These are phyloP conservation scores for Ilex asprella DNA, from an alignment of 257 asterid genomes.

Conservation along the genomic window DNA sequence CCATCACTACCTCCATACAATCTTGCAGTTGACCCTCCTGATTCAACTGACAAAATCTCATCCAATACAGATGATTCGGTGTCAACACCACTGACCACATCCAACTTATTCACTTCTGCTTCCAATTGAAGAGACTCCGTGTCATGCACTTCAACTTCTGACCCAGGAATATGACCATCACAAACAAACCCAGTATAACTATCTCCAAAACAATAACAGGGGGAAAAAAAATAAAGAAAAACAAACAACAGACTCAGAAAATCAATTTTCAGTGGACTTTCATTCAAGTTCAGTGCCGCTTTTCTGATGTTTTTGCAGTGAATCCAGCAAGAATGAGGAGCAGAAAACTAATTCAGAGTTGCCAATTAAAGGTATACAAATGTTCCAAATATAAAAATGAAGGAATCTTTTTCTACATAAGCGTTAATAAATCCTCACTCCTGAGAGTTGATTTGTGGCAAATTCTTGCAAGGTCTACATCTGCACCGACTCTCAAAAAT, in stretches of 20 bases:
- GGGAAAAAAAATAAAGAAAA: not conserved
- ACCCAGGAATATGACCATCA: conserved; percentile 27
- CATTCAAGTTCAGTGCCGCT: no score
- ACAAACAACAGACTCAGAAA: not conserved
- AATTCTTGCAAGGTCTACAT: no score
- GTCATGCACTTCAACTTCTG: conserved; percentile 30
- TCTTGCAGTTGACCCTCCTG: conserved; percentile 29
- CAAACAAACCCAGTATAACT: conserved; percentile 21
- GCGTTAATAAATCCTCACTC: no score
- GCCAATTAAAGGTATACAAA: no score
- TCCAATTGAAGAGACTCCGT: conserved; percentile 35
- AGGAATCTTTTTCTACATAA: no score
- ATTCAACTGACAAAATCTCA: conserved; percentile 63
- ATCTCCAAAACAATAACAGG: conserved; percentile 1
- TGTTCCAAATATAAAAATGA: no score
- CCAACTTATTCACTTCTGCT: conserved; percentile 31
- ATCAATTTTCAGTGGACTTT: no score
- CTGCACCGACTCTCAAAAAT: no score
- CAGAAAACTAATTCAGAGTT: no score
- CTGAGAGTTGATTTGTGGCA: no score
- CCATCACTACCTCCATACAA: conserved; percentile 34
- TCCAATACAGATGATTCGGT: conserved; percentile 57
- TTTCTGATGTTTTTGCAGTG: no score
- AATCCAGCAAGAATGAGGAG: no score
- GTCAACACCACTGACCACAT: conserved; percentile 29